Percentiles rank a stretch among this genome's conserved stretches.
These are phyloP conservation scores for Bothriochloa decipiens DNA, from an alignment of 176 grass and related monocot species.

Conservation along the genomic window DNA sequence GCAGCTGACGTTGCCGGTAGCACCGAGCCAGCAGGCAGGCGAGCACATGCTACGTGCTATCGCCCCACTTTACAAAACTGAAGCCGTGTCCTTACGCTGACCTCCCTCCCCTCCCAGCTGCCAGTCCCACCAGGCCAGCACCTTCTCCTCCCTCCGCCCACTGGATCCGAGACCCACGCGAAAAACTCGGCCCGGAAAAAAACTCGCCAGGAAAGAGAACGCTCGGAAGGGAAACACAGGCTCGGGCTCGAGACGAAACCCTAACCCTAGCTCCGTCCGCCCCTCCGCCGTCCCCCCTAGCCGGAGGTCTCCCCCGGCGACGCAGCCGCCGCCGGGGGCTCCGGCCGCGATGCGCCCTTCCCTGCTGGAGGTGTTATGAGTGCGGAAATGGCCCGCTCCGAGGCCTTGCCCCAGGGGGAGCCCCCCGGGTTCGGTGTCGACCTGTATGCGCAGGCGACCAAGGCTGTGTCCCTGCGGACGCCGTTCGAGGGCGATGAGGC, in stretches of 20 bases:
- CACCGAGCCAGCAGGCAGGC: background rate
- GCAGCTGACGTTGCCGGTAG: background rate
- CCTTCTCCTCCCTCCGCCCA: constrained; percentile 22
- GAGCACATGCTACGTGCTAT: background rate
- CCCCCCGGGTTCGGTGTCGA: constrained; percentile 46
- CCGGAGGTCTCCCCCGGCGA: constrained; percentile 37
- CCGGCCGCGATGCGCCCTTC: constrained; percentile 45
- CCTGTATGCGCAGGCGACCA: constrained; percentile 69
- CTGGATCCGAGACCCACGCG: constrained; percentile 78
- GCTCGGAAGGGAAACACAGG: constrained; percentile 31
- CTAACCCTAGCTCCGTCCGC: constrained; percentile 73
- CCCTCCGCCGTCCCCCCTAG: constrained; percentile 17
- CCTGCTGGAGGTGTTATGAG: constrained; percentile 52
- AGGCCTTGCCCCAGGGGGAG: constrained; percentile 49
- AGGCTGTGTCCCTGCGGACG: constrained; percentile 69
- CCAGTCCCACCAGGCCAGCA: background rate
- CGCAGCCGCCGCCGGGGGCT: constrained; percentile 33
- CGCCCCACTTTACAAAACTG: constrained; percentile 33
- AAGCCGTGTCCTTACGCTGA: constrained; percentile 43
- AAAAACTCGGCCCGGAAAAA: constrained; percentile 61
- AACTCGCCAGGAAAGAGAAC: constrained; percentile 45
- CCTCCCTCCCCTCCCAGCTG: background rate
- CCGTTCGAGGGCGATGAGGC: constrained; percentile 84
- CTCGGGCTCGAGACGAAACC: constrained; percentile 66
- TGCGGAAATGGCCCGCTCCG: constrained; percentile 43